Evolutionary conservation across 306 rosid species (phyloP).

Genomic region (Acacia melanoxylon): DNA sequence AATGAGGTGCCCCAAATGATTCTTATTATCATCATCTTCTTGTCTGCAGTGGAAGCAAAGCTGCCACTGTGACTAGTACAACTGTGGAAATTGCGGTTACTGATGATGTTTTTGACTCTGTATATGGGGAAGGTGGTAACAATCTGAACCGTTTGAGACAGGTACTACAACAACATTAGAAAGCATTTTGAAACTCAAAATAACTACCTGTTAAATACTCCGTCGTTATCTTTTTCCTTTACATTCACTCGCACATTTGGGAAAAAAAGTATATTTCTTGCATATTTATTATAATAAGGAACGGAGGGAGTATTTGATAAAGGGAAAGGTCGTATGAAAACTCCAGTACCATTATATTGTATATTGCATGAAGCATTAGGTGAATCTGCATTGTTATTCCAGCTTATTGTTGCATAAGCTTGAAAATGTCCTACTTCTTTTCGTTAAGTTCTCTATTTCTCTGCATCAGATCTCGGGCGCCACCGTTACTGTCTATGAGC

Average conservation of each 20-base stretch:
- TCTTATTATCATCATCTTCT: constrained; percentile 26
- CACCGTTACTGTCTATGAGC: constrained; percentile 63
- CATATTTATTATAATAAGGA: too few species aligned
- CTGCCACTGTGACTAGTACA: constrained; percentile 76
- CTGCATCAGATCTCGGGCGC: constrained; percentile 84
- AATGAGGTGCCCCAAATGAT: background rate
- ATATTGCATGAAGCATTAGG: background rate
- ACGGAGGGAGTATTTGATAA: background rate
- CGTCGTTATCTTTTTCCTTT: too few species aligned
- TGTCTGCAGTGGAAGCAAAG: constrained; percentile 68
- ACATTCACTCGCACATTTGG: too few species aligned
- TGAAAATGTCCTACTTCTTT: background rate
- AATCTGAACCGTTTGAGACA: constrained; percentile 80
- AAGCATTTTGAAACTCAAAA: background rate
- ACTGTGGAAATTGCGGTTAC: constrained; percentile 84
- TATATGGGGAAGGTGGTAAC: constrained; percentile 79
- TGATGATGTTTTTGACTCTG: constrained; percentile 61
- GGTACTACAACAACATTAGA: constrained; percentile 38
- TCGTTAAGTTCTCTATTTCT: constrained; percentile 11
- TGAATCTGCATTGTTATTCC: constrained; percentile 16
- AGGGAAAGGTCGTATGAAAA: background rate
- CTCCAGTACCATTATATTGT: background rate
- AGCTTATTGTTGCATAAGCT: constrained; percentile 10
- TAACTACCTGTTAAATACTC: background rate
- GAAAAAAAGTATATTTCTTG: too few species aligned